These are phyloP conservation scores for Phytomonas serpens DNA, from an alignment of 208 protist species.

Conservation along the genomic window DNA sequence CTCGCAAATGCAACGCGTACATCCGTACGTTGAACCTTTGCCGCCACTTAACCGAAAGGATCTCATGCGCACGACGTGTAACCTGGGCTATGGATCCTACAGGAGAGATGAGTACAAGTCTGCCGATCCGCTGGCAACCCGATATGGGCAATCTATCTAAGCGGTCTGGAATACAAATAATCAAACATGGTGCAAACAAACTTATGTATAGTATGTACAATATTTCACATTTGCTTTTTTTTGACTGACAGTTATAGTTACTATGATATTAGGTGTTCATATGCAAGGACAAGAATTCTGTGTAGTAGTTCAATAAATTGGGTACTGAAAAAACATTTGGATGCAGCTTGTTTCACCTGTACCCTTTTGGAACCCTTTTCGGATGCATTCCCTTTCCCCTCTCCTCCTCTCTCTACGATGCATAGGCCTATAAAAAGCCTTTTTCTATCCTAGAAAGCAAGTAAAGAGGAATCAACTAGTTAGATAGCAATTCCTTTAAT, in stretches of 20 bases:
- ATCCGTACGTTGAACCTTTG: conserved; percentile 55
- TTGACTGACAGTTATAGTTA: neutral
- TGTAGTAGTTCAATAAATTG: neutral
- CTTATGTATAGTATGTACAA: neutral
- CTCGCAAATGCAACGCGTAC: conserved; percentile 64
- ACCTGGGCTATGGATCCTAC: conserved; percentile 28
- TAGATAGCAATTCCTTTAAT: neutral
- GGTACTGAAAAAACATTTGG: neutral
- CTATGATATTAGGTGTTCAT: neutral
- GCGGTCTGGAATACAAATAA: neutral
- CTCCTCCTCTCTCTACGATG: neutral
- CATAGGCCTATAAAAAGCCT: neutral
- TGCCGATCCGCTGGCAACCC: conserved; percentile 47
- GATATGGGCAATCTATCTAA: conserved; percentile 33
- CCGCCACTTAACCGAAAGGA: conserved; percentile 51
- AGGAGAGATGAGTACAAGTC: conserved; percentile 17
- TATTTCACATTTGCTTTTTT: neutral
- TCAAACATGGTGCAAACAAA: neutral
- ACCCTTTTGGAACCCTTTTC: neutral
- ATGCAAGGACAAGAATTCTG: neutral
- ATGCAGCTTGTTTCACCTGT: neutral
- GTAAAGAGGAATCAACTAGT: neutral
- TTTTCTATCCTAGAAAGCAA: neutral
- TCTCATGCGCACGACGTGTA: conserved; percentile 50
- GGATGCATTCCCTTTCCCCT: neutral